A percentile compares a stretch with the other conserved stretches of the same genome.
Evolutionary conservation across 306 rosid genomes (phyloP).

Genomic region (Quillaja saponaria): DNA sequence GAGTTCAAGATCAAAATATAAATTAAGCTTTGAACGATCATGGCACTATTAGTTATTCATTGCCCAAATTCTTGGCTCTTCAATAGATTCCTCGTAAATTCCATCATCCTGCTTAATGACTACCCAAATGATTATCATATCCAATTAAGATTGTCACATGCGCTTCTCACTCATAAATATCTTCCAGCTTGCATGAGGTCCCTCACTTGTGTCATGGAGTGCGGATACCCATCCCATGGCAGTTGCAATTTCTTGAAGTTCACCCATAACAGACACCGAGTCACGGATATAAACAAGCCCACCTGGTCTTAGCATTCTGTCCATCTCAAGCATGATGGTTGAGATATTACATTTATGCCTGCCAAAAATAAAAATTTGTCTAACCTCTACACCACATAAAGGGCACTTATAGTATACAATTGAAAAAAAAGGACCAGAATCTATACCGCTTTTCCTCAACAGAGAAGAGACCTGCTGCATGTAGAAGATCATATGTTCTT

Average conservation of each 20-base stretch:
- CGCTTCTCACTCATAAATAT: slow-evolving; percentile 69
- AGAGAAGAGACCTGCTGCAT: slow-evolving; percentile 84
- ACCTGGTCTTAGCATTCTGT: slow-evolving; percentile 79
- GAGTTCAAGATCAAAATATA: slow-evolving; percentile 23
- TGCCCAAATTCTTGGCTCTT: slow-evolving; percentile 24
- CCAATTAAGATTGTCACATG: slow-evolving; percentile 39
- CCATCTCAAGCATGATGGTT: slow-evolving; percentile 87
- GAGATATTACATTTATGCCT: slow-evolving; percentile 69
- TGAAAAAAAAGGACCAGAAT: slow-evolving; percentile 14
- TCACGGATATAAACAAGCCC: slow-evolving; percentile 85
- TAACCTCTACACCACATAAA: slow-evolving; percentile 1
- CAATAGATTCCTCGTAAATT: slow-evolving; percentile 21
- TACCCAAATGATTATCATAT: slow-evolving; percentile 12
- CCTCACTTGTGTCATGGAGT: slow-evolving; percentile 70
- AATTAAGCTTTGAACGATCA: slow-evolving; percentile 4
- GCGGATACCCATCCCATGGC: slow-evolving; percentile 69
- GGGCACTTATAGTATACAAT: not conserved
- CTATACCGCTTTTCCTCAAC: slow-evolving; percentile 65
- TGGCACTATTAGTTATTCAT: slow-evolving; percentile 28
- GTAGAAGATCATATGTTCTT: slow-evolving; percentile 81
- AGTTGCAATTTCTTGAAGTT: slow-evolving; percentile 58
- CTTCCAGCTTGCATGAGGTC: slow-evolving; percentile 83
- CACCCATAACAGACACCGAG: slow-evolving; percentile 47
- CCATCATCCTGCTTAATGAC: slow-evolving; percentile 13
- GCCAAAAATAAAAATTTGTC: slow-evolving; percentile 22